phyloP scores from a whole-genome alignment of 768 basidiomycete species.

The Imleria badia region DNA sequence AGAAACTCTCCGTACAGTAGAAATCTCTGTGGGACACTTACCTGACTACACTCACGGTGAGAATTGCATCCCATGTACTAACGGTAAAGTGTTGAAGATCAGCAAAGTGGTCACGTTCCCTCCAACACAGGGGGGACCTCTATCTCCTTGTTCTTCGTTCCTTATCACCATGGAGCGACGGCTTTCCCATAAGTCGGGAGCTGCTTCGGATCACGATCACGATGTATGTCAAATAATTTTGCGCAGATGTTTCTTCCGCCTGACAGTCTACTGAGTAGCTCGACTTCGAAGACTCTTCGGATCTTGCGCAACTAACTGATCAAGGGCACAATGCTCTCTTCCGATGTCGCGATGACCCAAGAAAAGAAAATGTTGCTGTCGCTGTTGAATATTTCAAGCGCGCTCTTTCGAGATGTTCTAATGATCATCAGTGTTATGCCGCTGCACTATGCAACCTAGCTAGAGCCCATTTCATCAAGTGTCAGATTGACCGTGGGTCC shows the following conservation, averaged over 20 bases:
- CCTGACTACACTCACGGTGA: neutral
- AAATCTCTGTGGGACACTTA: neutral
- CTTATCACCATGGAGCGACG: neutral
- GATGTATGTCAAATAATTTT: neutral
- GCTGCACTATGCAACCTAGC: slow-evolving; percentile 14
- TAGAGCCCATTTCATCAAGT: neutral
- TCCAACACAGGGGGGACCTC: neutral
- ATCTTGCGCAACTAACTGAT: neutral
- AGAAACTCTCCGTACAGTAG: neutral
- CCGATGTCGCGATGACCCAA: neutral
- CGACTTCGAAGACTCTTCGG: neutral
- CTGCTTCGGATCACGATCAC: neutral
- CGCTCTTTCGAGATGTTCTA: slow-evolving; percentile 3
- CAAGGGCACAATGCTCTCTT: slow-evolving; percentile 1
- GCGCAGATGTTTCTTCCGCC: no score
- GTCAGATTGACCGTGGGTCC: neutral
- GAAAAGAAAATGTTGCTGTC: neutral
- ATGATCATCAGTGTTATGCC: neutral
- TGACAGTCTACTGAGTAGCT: neutral
- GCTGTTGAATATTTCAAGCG: slow-evolving; percentile 2
- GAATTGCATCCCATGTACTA: neutral
- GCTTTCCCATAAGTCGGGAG: no score
- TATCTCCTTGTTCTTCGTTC: neutral
- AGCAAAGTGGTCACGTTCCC: neutral
- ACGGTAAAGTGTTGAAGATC: neutral